Evolutionary conservation across 805 yeast species (phyloP), one percentile per base, ranked within the genome.

Genomic region (Metschnikowia proteae): DNA sequence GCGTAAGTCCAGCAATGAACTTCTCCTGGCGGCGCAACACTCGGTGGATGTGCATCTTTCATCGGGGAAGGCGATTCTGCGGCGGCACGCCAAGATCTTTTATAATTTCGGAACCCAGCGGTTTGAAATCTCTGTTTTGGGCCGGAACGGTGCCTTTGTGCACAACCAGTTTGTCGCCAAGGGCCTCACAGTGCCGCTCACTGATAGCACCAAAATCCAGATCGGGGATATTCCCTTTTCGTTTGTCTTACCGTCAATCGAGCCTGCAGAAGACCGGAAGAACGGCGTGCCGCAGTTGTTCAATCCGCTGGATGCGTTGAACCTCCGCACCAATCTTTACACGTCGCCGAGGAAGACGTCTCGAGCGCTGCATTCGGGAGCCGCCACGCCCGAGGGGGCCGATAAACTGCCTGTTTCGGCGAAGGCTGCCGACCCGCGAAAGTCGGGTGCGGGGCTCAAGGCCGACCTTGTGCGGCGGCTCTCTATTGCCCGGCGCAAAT

Each of bases 61-160:
- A 7, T 82, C 88, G 10, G 87, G 91, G 37, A 94, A 94, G 70
- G 96, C 97, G 7, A 89, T 94, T 13, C 89, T 97, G 5, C 73
- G 99, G 62, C 76, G 89, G 50, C 99, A 94, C 67, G 99, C 98
- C 4, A 91, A 88, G 67, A 92, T 94, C 11, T 92, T 91, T 64
- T 94, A 92, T 71, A 94, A 94, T 64, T 94, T 94, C 67, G 98
- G 97, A 3, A 90, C 95, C 3, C 98, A 92, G 63, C 71, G 96
- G 55, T 94, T 94, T 62, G 99, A 94, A 66, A 71, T 94, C 39
- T 84, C 95, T 6, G 90, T 94, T 1, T 74, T 91, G 57, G 99
- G 99, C 17, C 79, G 96, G 58, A 94, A 94, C 65, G 99, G 99
- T 34, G 97, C 97, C 2, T 94, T 94, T 73, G 96, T 94, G 3